Conservation (phyloP, 2,329 filamentous ascomycete genomes). For the Paraphoma sp. region DNA sequence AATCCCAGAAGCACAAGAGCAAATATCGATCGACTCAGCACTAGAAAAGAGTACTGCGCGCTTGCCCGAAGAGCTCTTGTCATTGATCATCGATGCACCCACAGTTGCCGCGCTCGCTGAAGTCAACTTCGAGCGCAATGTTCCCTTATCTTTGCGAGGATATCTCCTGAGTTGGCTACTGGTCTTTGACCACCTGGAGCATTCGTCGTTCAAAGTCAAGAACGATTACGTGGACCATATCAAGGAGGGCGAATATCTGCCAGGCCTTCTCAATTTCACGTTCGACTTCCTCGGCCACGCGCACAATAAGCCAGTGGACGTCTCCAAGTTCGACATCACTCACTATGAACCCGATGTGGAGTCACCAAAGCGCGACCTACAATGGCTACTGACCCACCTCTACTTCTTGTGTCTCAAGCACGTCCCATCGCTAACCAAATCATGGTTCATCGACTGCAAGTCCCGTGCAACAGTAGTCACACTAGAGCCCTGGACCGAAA, state of each 20-base stretch:
- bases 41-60: slow-evolving; percentile 74
- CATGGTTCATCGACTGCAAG: slow-evolving; percentile 83
- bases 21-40: slow-evolving; percentile 78
- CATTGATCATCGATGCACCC: slow-evolving; percentile 80
- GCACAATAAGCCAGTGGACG: slow-evolving; percentile 72
- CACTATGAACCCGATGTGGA: slow-evolving; percentile 67
- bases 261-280: slow-evolving; percentile 75
- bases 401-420: slow-evolving; percentile 84
- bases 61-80: slow-evolving; percentile 84
- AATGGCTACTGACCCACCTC: slow-evolving; percentile 84
- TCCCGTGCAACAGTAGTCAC: slow-evolving; percentile 79
- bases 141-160: slow-evolving; percentile 73
- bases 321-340: slow-evolving; percentile 73
- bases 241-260: slow-evolving; percentile 73
- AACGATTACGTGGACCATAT: slow-evolving; percentile 81
- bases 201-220: slow-evolving; percentile 81
- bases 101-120: slow-evolving; percentile 71
- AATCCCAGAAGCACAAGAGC: slow-evolving; percentile 79
- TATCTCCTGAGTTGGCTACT: slow-evolving; percentile 91
- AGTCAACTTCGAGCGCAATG: slow-evolving; percentile 67
- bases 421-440: slow-evolving; percentile 77
- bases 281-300: slow-evolving; percentile 87
- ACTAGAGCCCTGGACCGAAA: slow-evolving; percentile 85
- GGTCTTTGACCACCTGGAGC: slow-evolving; percentile 83
- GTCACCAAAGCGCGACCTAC: slow-evolving; percentile 72